Base-by-base conservation (phyloP, 2,329 filamentous ascomycete genomes). In the Arthrobotrys iridis region DNA sequence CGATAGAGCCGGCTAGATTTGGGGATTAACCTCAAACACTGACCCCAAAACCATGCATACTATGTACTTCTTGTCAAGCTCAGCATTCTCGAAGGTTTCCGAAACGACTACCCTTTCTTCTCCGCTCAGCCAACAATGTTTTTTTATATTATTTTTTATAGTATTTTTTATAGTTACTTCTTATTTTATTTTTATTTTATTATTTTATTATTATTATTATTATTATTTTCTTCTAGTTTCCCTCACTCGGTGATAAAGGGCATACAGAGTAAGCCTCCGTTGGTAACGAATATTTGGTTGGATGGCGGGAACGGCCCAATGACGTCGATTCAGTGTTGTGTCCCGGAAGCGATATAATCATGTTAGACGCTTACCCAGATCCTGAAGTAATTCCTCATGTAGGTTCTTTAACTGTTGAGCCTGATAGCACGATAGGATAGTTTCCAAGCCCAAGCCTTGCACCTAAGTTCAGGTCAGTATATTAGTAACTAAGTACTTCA, bases 61-160 rank as follows among this genome's bases (percentile, higher is more conserved):
- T 41, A n/a, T n/a, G 15, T 13, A 20, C 30, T 26, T 63, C n/a
- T 30, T 55, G 24, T 33, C 18, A 13, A 33, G 20, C 22, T 20
- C 37, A 13, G 55, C 20, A 26, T 70, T 70, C 65, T 70, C 65
- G 65, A 70, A 70, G 33, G 22, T 70, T 70, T 62, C 65, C 59
- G 43, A 70, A 70, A 43, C 55, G 55, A 58, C 28, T 30, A 50
- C 18, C n/a, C n/a, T 43, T 41, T 22, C 26, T 55, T 35, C 35
- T 26, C 4, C 20, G n/a, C 55, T 45, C 33, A 60, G 65, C 65
- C 65, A n/a, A 70, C 64, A 35, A 18, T 15, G 28, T 11, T n/a
- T 22, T 37, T 55, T 22, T 22, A 22, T 24, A 28, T 55, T 28
- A n/a, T n/a, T n/a, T n/a, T n/a, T n/a, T n/a, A n/a, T n/a, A n/a